Percentiles rank a stretch among this genome's conserved stretches.
Evolutionary conservation across 139 green algal species (phyloP).

Genomic region (Closterium sp.): DNA sequence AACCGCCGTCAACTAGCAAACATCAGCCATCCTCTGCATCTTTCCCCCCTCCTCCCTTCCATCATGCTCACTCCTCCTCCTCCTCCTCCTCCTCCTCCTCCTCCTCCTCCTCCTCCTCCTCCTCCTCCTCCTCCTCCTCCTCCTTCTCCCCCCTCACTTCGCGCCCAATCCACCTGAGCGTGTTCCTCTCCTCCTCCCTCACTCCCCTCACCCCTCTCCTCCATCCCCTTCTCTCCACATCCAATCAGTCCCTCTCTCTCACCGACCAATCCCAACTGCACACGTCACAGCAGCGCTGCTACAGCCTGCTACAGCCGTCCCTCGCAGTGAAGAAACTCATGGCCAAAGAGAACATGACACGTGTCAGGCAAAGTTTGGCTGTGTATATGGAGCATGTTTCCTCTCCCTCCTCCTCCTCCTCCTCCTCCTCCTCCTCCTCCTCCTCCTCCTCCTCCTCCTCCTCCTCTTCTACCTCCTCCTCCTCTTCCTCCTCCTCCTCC

Average conservation of each 20-base stretch:
- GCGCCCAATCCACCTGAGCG: neutral
- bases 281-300: neutral
- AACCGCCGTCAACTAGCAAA: neutral
- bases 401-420: neutral
- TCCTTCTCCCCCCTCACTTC: neutral
- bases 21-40: neutral
- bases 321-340: neutral
- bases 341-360: neutral
- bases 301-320: neutral
- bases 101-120: neutral
- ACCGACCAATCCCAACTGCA: neutral
- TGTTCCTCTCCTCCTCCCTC: neutral
- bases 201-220: neutral
- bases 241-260: neutral
- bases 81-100: neutral
- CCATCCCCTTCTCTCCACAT: neutral
- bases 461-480: no score
- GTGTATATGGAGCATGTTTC: neutral
- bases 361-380: neutral
- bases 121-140: no score
- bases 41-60: no score
- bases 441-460: neutral
- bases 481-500: neutral
- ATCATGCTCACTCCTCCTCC: no score
- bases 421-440: neutral